Evolutionary conservation across 1,284 basidiomycete species (phyloP), one percentile per base, ranked within the genome.

Genomic region (Anthracocystis setariae): DNA sequence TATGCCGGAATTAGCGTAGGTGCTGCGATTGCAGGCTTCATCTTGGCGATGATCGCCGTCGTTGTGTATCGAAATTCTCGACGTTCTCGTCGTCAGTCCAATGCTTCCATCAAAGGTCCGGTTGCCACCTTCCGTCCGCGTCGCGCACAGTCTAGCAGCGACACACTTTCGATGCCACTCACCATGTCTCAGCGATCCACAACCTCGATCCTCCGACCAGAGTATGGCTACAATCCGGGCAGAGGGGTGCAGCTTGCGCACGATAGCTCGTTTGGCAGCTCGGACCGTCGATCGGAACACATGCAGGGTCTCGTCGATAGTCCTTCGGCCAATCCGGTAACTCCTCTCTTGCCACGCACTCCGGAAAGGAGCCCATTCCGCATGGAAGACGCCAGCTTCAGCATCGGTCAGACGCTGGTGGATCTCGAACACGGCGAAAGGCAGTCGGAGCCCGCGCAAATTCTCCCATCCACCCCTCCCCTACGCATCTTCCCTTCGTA

Each of bases 1-100:
- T 59, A 59, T 27, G 52, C 48, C 3, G 63, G 63, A 9, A 66
- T 66, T 25, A 43, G 56, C 18, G 33, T 44, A 2, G 52, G 63
- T 9, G 47, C 51, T 12, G 39, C 40, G 9, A 24, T 66, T 5
- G 15, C 44, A 17, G 47, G 51, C n/a, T 33, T 51, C 35, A 39
- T 57, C 42, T 3, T 32, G 5, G 61, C 54, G 0, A 20, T 57
- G 10, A 13, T 60, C 15, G 24, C 29, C 3, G 18, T 50, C 4
- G 44, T 46, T 3, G 9, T 40, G 5, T 46, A 44, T 17, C 43
- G 52, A 8, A 47, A 56, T 8, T 23, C 15, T 0, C 23, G 46
- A 9, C 46, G 48, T 23, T 18, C 44, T 12, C 51, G 39, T 18
- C 52, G 33, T 8, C 27, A 15, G 9, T 9, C n/a, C 5, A 10